Evolutionary conservation across 139 green algal genomes (phyloP).

Genomic region (Eudorina sp.): DNA sequence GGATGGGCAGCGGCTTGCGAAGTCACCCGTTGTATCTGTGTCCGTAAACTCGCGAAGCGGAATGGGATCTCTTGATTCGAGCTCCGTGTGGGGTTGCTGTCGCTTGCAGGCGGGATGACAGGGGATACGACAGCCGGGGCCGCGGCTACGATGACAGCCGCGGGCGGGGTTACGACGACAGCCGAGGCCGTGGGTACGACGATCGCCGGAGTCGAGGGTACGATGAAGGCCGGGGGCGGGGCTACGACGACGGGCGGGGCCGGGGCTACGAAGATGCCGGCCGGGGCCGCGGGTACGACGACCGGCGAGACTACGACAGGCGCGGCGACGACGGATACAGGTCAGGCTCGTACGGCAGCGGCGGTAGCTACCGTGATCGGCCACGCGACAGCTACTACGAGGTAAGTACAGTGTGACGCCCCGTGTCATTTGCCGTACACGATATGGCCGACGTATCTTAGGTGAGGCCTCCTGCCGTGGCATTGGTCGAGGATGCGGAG

Average conservation of each 20-base stretch:
- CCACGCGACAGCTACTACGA: constrained; percentile 25
- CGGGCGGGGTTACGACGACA: constrained; percentile 6
- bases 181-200: constrained; percentile 16
- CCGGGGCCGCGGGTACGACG: not conserved
- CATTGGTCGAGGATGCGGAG: no score
- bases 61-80: no score
- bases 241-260: not conserved
- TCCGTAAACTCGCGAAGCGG: no score
- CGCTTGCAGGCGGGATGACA: constrained; percentile 7
- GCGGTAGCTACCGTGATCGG: constrained; percentile 28
- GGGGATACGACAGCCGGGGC: constrained; percentile 10
- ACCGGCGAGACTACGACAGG: constrained; percentile 21
- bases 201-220: constrained; percentile 4
- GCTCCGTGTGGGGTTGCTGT: no score
- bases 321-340: constrained; percentile 28
- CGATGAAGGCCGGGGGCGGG: constrained; percentile 10
- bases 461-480: not conserved
- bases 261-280: constrained; percentile 2
- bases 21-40: no score
- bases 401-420: constrained; percentile 11
- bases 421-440: no score
- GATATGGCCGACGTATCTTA: not conserved
- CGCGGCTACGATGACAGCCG: constrained; percentile 12
- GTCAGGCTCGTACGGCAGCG: constrained; percentile 34
- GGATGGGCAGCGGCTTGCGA: no score